Base-by-base conservation (phyloP, 179 eudicot species). In the Silene noctiflora region DNA sequence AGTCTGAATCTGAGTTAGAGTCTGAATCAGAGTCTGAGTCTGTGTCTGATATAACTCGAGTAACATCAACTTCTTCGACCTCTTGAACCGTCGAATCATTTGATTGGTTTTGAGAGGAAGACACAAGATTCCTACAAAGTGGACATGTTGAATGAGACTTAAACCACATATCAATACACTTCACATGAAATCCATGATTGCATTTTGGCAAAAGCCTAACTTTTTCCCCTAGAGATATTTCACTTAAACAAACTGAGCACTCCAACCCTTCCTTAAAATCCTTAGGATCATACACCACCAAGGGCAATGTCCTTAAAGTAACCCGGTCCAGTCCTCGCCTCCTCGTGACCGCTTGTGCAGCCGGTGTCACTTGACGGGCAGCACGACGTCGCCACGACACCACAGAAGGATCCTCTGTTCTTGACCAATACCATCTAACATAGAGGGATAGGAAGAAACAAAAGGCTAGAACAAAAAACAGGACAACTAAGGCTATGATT, bases 161-260 rank as follows among this genome's bases (percentile, higher is more conserved):
- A 67, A 94, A 91, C 98, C 98, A 94, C 91, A 91, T 86, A 48
- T 92, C 98, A 76, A 94, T 89, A 74, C 98, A 94, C 3, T 88
- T 91, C 0, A 85, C 82, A 76, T 94, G 97, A 81, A 94, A 94
- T 67, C 94, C 91, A 76, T 94, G 98, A 74, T 84, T 87, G 67
- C 98, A 94, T 25, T 87, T 87, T 0, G 97, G 97, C 44, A 94
- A 73, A 55, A 89, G 51, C 67, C 97, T 86, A 0, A 87, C 76
- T 46, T 85, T 87, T 61, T 92, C 97, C 6, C 96, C 91, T 75
- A 86, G 75, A 27, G 81, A 77, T n/a, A 92, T 67, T 21, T 92
- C 97, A 25, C 86, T 85, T 16, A 94, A 80, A 77, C 98, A 94
- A 75, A 94, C 96, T 1, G 94, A 80, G 61, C 98, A 94, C 72